phyloP scores from a whole-genome alignment of 2,329 filamentous ascomycete species.

The Ophiosphaerella herpotricha region DNA sequence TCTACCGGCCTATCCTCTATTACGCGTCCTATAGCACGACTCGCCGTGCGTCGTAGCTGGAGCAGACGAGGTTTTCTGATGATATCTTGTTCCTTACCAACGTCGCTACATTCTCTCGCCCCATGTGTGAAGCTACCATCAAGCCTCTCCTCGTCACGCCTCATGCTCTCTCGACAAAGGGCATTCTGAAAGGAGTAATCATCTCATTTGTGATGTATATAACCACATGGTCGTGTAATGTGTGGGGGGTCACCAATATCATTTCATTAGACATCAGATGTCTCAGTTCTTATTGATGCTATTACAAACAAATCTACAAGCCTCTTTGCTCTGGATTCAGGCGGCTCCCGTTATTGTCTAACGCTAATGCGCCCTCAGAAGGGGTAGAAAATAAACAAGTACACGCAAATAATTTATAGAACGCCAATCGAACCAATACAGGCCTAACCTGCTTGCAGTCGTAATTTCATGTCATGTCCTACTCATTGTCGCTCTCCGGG shows the following conservation, averaged over 20 bases:
- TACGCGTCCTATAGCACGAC: constrained; percentile 65
- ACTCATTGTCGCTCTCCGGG: constrained; percentile 38
- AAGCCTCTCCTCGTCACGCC: background rate
- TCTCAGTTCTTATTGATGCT: background rate
- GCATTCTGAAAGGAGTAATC: no score
- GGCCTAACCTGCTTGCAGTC: constrained; percentile 21
- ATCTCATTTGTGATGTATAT: no score
- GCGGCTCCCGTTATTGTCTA: constrained; percentile 11
- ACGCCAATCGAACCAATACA: constrained; percentile 21
- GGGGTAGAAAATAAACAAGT: constrained; percentile 10
- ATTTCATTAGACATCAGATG: no score
- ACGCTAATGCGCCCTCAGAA: constrained; percentile 17
- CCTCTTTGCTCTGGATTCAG: constrained; percentile 6
- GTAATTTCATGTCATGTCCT: constrained; percentile 22
- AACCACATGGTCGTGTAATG: no score
- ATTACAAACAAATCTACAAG: constrained; percentile 16
- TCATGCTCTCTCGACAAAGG: no score
- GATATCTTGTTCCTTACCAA: constrained; percentile 70
- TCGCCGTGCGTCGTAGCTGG: constrained; percentile 66
- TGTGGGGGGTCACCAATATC: no score
- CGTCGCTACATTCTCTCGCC: constrained; percentile 59
- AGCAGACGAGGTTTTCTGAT: constrained; percentile 63
- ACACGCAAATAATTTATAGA: constrained; percentile 4
- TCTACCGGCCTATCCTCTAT: constrained; percentile 63
- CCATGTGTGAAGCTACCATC: background rate